Conservation (phyloP, 139 green algal genomes). For the Asterochloris erici region DNA sequence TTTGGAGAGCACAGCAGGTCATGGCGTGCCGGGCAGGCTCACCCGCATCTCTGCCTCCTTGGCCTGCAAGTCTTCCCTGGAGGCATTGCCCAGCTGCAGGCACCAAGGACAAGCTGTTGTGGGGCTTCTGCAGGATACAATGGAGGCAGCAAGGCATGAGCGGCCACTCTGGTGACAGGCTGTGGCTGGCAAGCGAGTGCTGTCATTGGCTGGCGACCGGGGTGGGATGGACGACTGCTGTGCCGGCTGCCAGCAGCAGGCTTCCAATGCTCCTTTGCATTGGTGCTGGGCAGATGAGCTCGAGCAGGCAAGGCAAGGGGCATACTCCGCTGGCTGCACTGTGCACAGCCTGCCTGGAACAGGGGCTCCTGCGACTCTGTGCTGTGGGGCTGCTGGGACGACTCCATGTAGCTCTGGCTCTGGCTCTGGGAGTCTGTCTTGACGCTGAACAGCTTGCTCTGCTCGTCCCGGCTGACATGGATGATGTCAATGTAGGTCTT, state of each 20-base stretch:
- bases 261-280: too few relatives aligned
- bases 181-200: too few relatives aligned
- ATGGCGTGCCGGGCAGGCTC: not conserved
- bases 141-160: too few relatives aligned
- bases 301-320: too few relatives aligned
- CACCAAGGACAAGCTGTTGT: not conserved
- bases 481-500: conserved; percentile 89
- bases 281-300: too few relatives aligned
- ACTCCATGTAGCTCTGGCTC: not conserved
- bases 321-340: too few relatives aligned
- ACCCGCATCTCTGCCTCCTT: conserved; percentile 31
- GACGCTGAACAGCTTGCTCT: conserved; percentile 46
- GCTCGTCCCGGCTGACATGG: conserved; percentile 78
- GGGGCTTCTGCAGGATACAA: too few relatives aligned
- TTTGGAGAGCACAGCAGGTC: too few relatives aligned
- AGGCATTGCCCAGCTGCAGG: conserved; percentile 15
- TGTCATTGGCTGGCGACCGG: not conserved
- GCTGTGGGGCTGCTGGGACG: not conserved
- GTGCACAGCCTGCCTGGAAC: not conserved
- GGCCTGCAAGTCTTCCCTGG: conserved; percentile 19
- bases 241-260: too few relatives aligned
- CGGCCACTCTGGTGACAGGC: too few relatives aligned
- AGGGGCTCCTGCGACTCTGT: conserved; percentile 23
- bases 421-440: not conserved
- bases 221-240: not conserved